Evolutionary conservation across 1,284 basidiomycete genomes (phyloP), one percentile per base, ranked within the genome.

Genomic region (Ceratobasidium theobromae): DNA sequence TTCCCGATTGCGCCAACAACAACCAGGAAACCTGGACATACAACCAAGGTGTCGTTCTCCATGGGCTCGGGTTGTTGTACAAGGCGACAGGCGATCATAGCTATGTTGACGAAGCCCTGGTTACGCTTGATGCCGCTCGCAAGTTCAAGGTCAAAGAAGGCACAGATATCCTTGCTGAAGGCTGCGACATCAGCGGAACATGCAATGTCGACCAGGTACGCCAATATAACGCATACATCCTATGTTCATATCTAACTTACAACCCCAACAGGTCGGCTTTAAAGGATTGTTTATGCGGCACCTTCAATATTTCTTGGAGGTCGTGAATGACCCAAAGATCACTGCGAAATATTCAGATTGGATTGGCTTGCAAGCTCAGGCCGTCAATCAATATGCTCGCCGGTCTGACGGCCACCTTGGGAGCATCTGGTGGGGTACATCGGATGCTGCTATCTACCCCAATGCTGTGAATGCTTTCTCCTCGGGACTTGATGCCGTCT

Each of bases 21-120:
- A 55, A 55, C 38, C 18, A 38, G 14, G 53, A 55, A 38, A n/a
- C 38, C 30, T 55, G 53, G 53, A 55, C 53, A 4, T 54, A 54
- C 53, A 54, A 54, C 35, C 53, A 53, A 35, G 53, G 8, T 21
- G 53, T 55, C 18, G 53, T 55, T 23, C 53, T 55, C 21, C 38
- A 55, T 23, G 53, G 21, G 1, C 53, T 55, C 30, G 53, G 38
- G 11, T 25, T 55, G 2, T 40, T 55, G n/a, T 55, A 55, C 21
- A 38, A 55, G 21, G 53, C 38, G 2, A 55, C 38, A 8, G 53
- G 53, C 9, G 38, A 55, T n/a, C 53, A 28, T 23, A 40, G 18
- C 23, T 55, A 43, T 30, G 53, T 55, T 4, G 53, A 55, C n/a
- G 14, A 35, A 11, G 53, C 53, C 6, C 53, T 55, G 9, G 35